These are phyloP conservation scores for Scedosporium boydii DNA, from an alignment of 2,329 filamentous ascomycete genomes.

Conservation along the genomic window DNA sequence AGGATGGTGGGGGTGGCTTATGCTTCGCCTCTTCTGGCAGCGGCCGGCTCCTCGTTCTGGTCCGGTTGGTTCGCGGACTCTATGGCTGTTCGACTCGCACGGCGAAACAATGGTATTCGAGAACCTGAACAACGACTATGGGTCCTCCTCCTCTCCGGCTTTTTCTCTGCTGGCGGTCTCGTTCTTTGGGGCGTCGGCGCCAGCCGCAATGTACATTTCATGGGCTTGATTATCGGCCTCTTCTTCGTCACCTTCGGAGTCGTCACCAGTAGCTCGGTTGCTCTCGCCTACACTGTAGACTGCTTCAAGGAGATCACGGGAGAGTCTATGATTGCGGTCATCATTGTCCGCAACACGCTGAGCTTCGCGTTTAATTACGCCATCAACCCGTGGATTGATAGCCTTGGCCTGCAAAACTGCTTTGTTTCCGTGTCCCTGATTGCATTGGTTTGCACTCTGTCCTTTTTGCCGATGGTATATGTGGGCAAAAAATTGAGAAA, in stretches of 20 bases:
- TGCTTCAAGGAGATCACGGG: slow-evolving; percentile 23
- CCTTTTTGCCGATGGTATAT: slow-evolving; percentile 19
- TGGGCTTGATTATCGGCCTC: slow-evolving; percentile 23
- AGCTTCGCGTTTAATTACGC: slow-evolving; percentile 14
- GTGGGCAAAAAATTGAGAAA: slow-evolving; percentile 17
- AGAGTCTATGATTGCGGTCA: slow-evolving; percentile 21
- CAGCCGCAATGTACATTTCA: slow-evolving; percentile 20
- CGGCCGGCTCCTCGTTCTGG: slow-evolving; percentile 14
- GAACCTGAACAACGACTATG: slow-evolving; percentile 26
- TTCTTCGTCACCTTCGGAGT: slow-evolving; percentile 21
- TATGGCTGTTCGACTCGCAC: slow-evolving; percentile 20
- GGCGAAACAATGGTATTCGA: slow-evolving; percentile 22
- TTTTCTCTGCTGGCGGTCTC: slow-evolving; percentile 30
- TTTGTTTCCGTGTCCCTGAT: slow-evolving; percentile 22
- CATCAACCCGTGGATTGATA: slow-evolving; percentile 24
- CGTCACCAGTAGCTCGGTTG: slow-evolving; percentile 19
- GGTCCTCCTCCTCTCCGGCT: slow-evolving; percentile 19
- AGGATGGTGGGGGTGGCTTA: slow-evolving; percentile 22
- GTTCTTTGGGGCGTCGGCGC: slow-evolving; percentile 39
- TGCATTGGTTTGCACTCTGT: slow-evolving; percentile 15
- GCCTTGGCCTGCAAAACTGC: slow-evolving; percentile 20
- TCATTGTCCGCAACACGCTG: slow-evolving; percentile 19
- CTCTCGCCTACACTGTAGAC: slow-evolving; percentile 22
- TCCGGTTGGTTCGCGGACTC: slow-evolving; percentile 22
- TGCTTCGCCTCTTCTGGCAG: slow-evolving; percentile 19